Evolutionary conservation across 345 rosid genomes (phyloP).

Genomic region (Lepidium aucheri): DNA sequence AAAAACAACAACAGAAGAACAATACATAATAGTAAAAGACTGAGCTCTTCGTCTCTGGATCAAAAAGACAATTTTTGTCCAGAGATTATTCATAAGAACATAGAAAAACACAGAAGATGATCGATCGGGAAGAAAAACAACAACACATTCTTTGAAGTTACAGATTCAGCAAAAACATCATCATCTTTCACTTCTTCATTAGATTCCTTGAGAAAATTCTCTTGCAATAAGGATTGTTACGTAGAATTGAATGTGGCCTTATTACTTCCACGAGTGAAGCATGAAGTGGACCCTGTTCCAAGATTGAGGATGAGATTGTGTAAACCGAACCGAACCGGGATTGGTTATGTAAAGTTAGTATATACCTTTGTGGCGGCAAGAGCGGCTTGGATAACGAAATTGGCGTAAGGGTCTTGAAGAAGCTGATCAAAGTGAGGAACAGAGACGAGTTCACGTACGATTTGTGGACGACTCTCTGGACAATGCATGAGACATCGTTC

Average conservation of each 20-base stretch:
- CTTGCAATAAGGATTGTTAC: conserved; percentile 32
- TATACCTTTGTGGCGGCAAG: conserved; percentile 36
- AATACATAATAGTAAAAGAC: conserved; percentile 8
- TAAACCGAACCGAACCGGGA: not conserved
- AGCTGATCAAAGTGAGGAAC: conserved; percentile 41
- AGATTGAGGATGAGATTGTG: too few relatives aligned
- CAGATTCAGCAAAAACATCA: conserved; percentile 3
- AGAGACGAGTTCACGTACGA: conserved; percentile 39
- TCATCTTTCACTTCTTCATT: conserved; percentile 24
- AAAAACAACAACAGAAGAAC: conserved; percentile 6
- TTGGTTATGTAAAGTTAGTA: not conserved
- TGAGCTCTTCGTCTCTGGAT: conserved; percentile 13
- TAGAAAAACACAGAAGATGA: not conserved
- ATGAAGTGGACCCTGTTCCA: conserved; percentile 26
- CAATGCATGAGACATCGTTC: conserved; percentile 39
- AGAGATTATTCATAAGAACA: conserved; percentile 14
- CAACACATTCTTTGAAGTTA: conserved; percentile 24
- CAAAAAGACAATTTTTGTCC: not conserved
- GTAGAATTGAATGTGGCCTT: conserved; percentile 27
- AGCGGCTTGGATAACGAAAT: conserved; percentile 54
- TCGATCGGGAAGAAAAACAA: conserved; percentile 4
- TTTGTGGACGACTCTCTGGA: conserved; percentile 32
- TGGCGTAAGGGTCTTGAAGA: conserved; percentile 51
- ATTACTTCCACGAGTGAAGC: conserved; percentile 28
- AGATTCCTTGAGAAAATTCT: conserved; percentile 28